Percentiles rank a stretch among this genome's conserved stretches.
Evolutionary conservation across 31 red algal genomes (phyloP).

Genomic region (Asparagopsis taxiformis): DNA sequence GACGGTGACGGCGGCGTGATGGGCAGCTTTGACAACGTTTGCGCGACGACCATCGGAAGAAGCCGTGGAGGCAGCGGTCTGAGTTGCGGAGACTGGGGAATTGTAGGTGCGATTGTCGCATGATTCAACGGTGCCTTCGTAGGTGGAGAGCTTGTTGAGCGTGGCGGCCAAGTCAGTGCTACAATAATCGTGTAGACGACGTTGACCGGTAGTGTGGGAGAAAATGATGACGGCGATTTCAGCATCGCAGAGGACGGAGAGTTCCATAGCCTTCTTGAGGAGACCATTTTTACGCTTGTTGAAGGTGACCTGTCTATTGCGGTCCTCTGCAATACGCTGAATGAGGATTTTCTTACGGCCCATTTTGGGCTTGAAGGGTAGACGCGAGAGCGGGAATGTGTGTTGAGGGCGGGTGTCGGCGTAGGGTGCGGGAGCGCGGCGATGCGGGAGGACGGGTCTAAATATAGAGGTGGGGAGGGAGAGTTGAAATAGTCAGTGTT

Average conservation of each 20-base stretch:
- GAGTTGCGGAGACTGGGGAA: slow-evolving; percentile 45
- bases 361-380: slow-evolving; percentile 50
- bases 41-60: background rate
- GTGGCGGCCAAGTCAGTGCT: slow-evolving; percentile 28
- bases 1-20: slow-evolving; percentile 14
- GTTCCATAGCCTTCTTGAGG: slow-evolving; percentile 86
- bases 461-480: too few relatives aligned
- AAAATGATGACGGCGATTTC: slow-evolving; percentile 95
- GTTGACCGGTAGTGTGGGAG: slow-evolving; percentile 49
- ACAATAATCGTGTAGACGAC: slow-evolving; percentile 86
- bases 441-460: too few relatives aligned
- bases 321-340: slow-evolving; percentile 53
- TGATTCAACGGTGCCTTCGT: slow-evolving; percentile 48
- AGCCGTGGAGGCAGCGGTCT: slow-evolving; percentile 10
- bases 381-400: too few relatives aligned
- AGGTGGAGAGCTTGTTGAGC: slow-evolving; percentile 33
- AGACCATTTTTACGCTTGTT: slow-evolving; percentile 83
- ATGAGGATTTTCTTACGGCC: slow-evolving; percentile 75
- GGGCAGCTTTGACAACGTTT: slow-evolving; percentile 3
- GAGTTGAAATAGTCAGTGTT: too few relatives aligned
- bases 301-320: slow-evolving; percentile 83
- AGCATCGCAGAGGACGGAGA: slow-evolving; percentile 93
- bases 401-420: too few relatives aligned
- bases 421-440: too few relatives aligned
- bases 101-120: slow-evolving; percentile 51